These are phyloP conservation scores for Gleditsia sinensis DNA, from an alignment of 306 rosid species.

Conservation along the genomic window DNA sequence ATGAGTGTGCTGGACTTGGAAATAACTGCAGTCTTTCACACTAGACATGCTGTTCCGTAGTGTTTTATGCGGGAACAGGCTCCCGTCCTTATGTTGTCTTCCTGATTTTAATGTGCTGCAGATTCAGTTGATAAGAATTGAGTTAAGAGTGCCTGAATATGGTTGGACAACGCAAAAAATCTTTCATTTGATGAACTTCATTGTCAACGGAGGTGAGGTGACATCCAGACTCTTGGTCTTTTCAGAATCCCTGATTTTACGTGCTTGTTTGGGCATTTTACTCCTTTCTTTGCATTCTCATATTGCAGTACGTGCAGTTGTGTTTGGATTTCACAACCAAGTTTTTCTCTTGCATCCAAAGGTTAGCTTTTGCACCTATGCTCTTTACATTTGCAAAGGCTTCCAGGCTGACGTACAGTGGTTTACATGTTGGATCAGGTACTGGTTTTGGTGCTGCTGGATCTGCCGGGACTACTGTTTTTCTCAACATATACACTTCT, in stretches of 20 bases:
- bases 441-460: conserved; percentile 55
- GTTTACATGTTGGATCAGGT: conserved; percentile 60
- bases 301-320: conserved; percentile 73
- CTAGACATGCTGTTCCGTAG: background rate
- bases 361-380: conserved; percentile 44
- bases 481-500: conserved; percentile 87
- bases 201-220: conserved; percentile 88
- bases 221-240: background rate
- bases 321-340: conserved; percentile 75
- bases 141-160: conserved; percentile 86
- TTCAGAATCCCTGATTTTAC: background rate
- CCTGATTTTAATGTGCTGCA: conserved; percentile 36
- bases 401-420: conserved; percentile 35
- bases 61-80: background rate
- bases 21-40: background rate
- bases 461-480: conserved; percentile 82
- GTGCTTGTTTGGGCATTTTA: background rate
- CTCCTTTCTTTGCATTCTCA: background rate
- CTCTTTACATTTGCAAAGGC: background rate
- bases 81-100: background rate
- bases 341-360: conserved; percentile 64
- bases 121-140: conserved; percentile 81
- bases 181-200: conserved; percentile 87
- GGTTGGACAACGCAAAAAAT: conserved; percentile 93
- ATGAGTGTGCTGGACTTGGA: background rate